Conservation (phyloP, 2,329 filamentous ascomycete species). For the Penicillium sp. region DNA sequence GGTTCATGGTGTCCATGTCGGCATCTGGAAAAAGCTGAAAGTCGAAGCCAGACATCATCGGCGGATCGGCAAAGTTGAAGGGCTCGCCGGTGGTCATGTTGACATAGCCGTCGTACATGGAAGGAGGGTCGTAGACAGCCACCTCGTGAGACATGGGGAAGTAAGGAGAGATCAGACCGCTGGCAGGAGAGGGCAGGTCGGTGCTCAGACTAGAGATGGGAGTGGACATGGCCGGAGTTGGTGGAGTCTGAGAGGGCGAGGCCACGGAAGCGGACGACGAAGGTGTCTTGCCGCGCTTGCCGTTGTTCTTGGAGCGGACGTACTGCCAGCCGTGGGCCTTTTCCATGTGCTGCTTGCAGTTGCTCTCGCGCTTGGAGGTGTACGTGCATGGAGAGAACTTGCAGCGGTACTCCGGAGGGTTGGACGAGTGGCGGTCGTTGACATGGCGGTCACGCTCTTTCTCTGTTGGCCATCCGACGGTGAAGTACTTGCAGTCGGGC, state of each 20-base stretch:
- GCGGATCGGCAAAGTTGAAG: constrained; percentile 11
- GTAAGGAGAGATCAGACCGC: constrained; percentile 12
- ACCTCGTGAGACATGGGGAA: neutral
- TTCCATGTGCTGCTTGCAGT: constrained; percentile 99
- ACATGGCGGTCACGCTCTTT: constrained; percentile 95
- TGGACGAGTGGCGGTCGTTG: constrained; percentile 88
- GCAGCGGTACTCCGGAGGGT: constrained; percentile 80
- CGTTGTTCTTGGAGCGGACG: constrained; percentile 86
- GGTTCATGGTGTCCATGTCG: constrained; percentile 5
- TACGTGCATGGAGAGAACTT: constrained; percentile 80
- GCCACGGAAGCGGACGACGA: constrained; percentile 6
- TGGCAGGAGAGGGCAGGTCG: constrained; percentile 11
- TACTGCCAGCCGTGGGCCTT: constrained; percentile 92
- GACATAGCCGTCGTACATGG: constrained; percentile 4
- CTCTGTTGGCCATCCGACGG: constrained; percentile 91
- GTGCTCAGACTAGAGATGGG: constrained; percentile 12
- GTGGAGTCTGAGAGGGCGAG: constrained; percentile 7
- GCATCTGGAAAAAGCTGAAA: constrained; percentile 12
- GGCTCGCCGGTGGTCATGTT: constrained; percentile 3
- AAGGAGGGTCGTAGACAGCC: constrained; percentile 4
- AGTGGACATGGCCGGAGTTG: constrained; percentile 15
- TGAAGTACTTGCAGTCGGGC: constrained; percentile 80
- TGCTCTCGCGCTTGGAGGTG: constrained; percentile 91
- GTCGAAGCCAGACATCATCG: constrained; percentile 6
- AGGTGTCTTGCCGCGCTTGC: constrained; percentile 50